Evolutionary conservation across 345 rosid species (phyloP).

Genomic region (Populus pruinosa): DNA sequence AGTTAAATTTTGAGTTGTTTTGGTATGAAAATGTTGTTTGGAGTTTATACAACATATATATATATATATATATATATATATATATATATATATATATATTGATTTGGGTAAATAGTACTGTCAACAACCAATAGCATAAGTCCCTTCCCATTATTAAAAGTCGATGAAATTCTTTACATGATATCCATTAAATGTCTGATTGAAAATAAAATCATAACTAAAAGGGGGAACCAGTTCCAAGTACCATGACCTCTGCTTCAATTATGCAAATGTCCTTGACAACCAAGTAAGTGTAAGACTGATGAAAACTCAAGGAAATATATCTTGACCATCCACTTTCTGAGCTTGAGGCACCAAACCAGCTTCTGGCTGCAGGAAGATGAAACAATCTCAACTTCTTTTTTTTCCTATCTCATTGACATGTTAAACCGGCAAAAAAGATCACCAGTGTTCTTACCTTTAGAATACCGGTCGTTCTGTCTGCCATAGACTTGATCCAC

Average conservation of each 20-base stretch:
- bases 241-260: conserved; percentile 25
- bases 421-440: neutral
- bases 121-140: too few relatives aligned
- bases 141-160: too few relatives aligned
- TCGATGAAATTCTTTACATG: too few relatives aligned
- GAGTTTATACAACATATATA: too few relatives aligned
- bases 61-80: too few relatives aligned
- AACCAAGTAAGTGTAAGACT: conserved; percentile 1
- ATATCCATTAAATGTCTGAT: too few relatives aligned
- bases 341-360: conserved; percentile 28
- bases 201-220: neutral
- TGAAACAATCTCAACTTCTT: neutral
- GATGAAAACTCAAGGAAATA: conserved; percentile 11
- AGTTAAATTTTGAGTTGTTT: too few relatives aligned
- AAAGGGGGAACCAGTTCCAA: conserved; percentile 22
- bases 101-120: too few relatives aligned
- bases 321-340: conserved; percentile 33
- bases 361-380: conserved; percentile 24
- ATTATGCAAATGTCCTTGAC: conserved; percentile 8
- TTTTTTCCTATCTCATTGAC: too few relatives aligned
- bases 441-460: neutral
- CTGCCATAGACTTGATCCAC: neutral
- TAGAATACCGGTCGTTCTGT: neutral
- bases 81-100: too few relatives aligned
- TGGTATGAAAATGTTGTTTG: too few relatives aligned